A percentile compares a stretch with the other conserved stretches of the same genome.
These are phyloP conservation scores for Gossypium thurberi DNA, from an alignment of 345 rosid species.

Conservation along the genomic window DNA sequence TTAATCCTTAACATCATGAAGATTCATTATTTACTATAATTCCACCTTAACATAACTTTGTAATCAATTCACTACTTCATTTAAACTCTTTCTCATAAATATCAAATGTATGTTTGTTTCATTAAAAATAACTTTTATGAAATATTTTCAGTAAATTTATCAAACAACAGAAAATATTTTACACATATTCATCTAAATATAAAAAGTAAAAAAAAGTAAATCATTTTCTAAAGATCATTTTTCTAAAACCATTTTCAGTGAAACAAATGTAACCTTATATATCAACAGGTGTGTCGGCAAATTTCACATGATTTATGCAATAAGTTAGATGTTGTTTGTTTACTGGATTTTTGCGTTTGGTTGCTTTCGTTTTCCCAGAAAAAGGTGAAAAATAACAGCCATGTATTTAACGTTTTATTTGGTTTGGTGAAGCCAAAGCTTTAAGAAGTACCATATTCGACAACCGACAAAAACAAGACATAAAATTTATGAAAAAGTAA, in stretches of 20 bases:
- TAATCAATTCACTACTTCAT: too few species aligned
- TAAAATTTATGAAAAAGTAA: not conserved
- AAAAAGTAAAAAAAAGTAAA: too few species aligned
- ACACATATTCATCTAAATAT: fast-evolving
- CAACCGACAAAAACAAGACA: not conserved
- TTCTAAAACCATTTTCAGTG: too few species aligned
- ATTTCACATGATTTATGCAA: not conserved
- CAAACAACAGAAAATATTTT: too few species aligned
- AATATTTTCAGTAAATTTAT: too few species aligned
- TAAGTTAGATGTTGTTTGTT: not conserved
- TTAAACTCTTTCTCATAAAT: too few species aligned
- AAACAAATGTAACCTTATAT: not conserved
- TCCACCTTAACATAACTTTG: too few species aligned
- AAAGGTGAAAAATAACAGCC: not conserved
- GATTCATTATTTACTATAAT: too few species aligned
- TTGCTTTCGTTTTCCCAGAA: not conserved
- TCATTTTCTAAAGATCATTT: too few species aligned
- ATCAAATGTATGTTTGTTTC: too few species aligned
- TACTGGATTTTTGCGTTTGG: slow-evolving; percentile 3
- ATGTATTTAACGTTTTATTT: not conserved
- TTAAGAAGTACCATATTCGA: slow-evolving; percentile 11
- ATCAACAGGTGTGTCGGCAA: not conserved
- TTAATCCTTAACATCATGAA: too few species aligned
- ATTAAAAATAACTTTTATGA: too few species aligned
- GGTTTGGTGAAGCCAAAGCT: not conserved